Evolutionary conservation across 2,329 filamentous ascomycete species (phyloP), one percentile per base, ranked within the genome.

Genomic region (Phyllosticta citribraziliensis): DNA sequence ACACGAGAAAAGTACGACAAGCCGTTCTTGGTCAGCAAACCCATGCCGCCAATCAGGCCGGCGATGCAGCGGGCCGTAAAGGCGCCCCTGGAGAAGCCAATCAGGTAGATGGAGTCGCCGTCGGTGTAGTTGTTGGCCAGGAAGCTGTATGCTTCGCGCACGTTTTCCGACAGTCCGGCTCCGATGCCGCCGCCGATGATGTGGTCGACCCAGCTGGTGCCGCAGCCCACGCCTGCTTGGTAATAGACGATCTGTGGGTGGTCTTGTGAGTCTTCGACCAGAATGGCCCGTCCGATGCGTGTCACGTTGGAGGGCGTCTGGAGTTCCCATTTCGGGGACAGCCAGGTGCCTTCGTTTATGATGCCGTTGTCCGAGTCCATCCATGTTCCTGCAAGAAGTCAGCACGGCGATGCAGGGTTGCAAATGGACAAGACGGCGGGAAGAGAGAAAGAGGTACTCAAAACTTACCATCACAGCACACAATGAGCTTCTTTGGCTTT

Each of bases 91-190:
- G 81, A 84, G 73, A 82, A 85, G 2, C 82, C 82, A 61, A 64
- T 61, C 56, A 55, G 82, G 71, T 55, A 84, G 82, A 64, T 84
- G 79, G 12, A 51, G 63, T 85, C 82, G 2, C 81, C 81, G 58
- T 79, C 77, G 59, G 77, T 76, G 66, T 85, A 86, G 70, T 86
- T 87, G 66, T 81, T 79, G 60, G 82, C 84, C 2, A 86, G 73
- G 67, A 85, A 87, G 4, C 80, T 77, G 67, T 87, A 87, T 1
- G 83, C 81, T 68, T 86, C 84, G 12, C 83, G 79, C 58, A 87
- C 79, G 61, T 87, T 73, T 63, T 72, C 72, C 11, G 66, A 66
- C 5, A 76, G 64, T 2, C 74, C 74, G 8, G 57, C 60, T 5
- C 67, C 68, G 14, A 64, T 65, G n/a, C 56, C 64, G n/a, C 68